Percentiles rank a stretch among this genome's conserved stretches.
These are phyloP conservation scores for Poa pratensis DNA, from an alignment of 176 grass and related monocot species.

Conservation along the genomic window DNA sequence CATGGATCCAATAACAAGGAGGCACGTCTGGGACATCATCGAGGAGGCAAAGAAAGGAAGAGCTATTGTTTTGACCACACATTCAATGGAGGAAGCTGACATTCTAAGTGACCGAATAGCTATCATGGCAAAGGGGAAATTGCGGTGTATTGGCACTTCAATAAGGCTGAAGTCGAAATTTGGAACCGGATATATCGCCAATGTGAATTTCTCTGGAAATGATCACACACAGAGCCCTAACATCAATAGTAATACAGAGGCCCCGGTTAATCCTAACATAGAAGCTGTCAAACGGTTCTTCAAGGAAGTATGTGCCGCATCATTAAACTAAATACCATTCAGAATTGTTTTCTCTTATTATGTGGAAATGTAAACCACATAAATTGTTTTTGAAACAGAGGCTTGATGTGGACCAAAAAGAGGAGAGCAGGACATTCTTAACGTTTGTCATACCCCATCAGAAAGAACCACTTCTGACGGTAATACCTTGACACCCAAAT, in stretches of 20 bases:
- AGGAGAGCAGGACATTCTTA: constrained; percentile 84
- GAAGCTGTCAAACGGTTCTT: constrained; percentile 83
- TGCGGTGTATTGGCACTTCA: constrained; percentile 91
- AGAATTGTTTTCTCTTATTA: background rate
- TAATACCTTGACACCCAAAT: constrained; percentile 52
- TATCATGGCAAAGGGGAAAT: constrained; percentile 97
- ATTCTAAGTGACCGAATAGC: constrained; percentile 92
- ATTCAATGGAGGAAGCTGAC: constrained; percentile 98
- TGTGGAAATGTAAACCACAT: constrained; percentile 15
- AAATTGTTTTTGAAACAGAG: constrained; percentile 49
- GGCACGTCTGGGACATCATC: constrained; percentile 97
- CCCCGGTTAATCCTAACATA: constrained; percentile 52
- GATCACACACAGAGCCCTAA: constrained; percentile 54
- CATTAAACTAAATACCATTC: constrained; percentile 13
- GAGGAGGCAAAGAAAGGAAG: constrained; percentile 96
- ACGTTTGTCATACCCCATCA: constrained; percentile 91
- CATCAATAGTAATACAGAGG: constrained; percentile 24
- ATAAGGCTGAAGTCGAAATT: constrained; percentile 96
- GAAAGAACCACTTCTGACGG: constrained; percentile 80
- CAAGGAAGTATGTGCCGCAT: constrained; percentile 67
- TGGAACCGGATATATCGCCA: constrained; percentile 89
- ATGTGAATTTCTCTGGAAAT: constrained; percentile 83
- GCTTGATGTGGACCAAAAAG: constrained; percentile 71
- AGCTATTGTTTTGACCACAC: constrained; percentile 95
- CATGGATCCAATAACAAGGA: constrained; percentile 99